Evolutionary conservation across 331 rosid genomes (phyloP).

Genomic region (Prunus yedoensis): DNA sequence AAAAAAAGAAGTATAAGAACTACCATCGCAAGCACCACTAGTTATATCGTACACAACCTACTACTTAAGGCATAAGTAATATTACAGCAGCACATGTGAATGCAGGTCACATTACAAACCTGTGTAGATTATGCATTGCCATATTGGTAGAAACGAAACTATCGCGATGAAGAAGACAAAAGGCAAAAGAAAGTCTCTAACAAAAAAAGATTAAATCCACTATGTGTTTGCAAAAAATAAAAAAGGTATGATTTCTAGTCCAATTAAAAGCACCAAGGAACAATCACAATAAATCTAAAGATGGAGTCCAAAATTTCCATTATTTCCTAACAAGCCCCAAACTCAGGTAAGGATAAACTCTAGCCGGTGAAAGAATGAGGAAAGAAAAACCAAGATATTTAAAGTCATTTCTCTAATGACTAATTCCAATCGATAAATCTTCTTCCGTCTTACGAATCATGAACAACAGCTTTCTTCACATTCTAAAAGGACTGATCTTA

Average conservation of each 20-base stretch:
- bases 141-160: neutral
- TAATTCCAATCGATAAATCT: neutral
- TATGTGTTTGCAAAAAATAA: neutral
- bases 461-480: neutral
- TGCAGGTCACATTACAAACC: neutral
- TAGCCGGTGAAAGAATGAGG: neutral
- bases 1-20: neutral
- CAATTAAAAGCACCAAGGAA: slow-evolving; percentile 5
- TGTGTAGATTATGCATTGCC: neutral
- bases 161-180: neutral
- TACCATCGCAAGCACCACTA: slow-evolving; percentile 5
- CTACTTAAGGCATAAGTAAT: too few species aligned
- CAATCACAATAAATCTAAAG: neutral
- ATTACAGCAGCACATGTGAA: too few species aligned
- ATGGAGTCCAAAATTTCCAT: neutral
- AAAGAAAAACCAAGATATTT: neutral
- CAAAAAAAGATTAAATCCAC: too few species aligned
- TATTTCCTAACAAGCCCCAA: neutral
- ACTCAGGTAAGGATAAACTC: neutral
- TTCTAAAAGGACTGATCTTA: neutral
- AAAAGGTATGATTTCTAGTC: neutral
- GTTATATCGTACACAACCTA: neutral
- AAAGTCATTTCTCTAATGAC: neutral
- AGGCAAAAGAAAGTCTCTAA: neutral
- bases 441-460: neutral